Conservation (phyloP, 2,329 filamentous ascomycete genomes). For the Phyllosticta citrichinensis region DNA sequence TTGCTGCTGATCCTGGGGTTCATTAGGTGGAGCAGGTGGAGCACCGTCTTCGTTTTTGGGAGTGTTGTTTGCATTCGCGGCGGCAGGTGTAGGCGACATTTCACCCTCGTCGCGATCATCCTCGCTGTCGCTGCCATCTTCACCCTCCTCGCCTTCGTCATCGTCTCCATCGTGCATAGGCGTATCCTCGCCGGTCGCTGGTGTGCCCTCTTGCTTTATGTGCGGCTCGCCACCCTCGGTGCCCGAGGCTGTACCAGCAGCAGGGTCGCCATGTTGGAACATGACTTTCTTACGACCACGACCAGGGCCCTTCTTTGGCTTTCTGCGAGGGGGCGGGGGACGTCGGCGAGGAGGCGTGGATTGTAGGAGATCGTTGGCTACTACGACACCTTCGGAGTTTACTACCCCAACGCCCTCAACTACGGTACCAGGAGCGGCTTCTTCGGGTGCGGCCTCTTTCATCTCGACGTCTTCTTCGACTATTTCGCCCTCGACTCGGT, state of each 20-base stretch:
- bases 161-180: conserved; percentile 35
- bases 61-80: conserved; percentile 14
- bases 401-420: conserved; percentile 51
- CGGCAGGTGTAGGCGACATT: conserved; percentile 35
- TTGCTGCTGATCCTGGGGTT: neutral
- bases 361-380: conserved; percentile 36
- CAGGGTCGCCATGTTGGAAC: conserved; percentile 40
- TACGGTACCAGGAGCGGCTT: conserved; percentile 42
- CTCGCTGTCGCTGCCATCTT: conserved; percentile 39
- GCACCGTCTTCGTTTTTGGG: conserved; percentile 15
- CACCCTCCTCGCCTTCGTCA: conserved; percentile 39
- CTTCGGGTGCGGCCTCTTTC: conserved; percentile 32
- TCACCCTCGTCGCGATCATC: conserved; percentile 37
- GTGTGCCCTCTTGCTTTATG: conserved; percentile 32
- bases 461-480: conserved; percentile 45
- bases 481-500: conserved; percentile 72
- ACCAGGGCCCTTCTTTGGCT: conserved; percentile 63
- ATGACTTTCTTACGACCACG: conserved; percentile 68
- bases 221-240: conserved; percentile 18
- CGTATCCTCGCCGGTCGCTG: conserved; percentile 28
- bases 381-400: conserved; percentile 51
- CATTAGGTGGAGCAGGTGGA: neutral
- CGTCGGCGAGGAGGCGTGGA: conserved; percentile 49
- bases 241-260: conserved; percentile 26
- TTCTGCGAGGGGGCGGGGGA: conserved; percentile 69